These are phyloP conservation scores for Talaromyces sp. DNA, from an alignment of 2,329 filamentous ascomycete genomes.

Conservation along the genomic window DNA sequence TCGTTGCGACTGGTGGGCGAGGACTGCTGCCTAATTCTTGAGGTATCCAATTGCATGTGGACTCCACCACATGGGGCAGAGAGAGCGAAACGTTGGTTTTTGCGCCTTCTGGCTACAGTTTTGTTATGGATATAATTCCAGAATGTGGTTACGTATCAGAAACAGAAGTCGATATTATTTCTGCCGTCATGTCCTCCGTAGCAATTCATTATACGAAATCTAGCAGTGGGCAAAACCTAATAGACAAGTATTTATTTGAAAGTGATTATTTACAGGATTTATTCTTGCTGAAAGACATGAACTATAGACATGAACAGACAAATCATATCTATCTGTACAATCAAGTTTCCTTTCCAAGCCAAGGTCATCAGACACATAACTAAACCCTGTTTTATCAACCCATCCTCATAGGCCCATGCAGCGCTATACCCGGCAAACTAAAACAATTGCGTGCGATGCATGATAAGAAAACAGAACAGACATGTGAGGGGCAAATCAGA, in stretches of 20 bases:
- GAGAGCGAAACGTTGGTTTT: background rate
- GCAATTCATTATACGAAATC: too few species aligned
- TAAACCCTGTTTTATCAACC: background rate
- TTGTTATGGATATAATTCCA: background rate
- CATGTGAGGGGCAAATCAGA: conserved; percentile 6
- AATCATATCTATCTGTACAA: background rate
- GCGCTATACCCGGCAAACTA: conserved; percentile 1
- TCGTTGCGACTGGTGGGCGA: background rate
- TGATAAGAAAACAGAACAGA: background rate
- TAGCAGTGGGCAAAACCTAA: too few species aligned
- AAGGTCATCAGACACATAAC: background rate
- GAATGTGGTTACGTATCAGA: too few species aligned
- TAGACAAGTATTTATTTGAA: background rate
- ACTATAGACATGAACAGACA: background rate
- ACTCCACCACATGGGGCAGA: background rate
- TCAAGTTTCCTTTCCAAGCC: background rate
- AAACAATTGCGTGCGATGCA: conserved; percentile 7
- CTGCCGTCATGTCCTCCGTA: too few species aligned
- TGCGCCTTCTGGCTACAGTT: background rate
- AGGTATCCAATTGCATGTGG: background rate
- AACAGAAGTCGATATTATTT: too few species aligned
- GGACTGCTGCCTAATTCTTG: conserved; percentile 1
- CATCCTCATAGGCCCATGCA: conserved; percentile 12
- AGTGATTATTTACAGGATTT: background rate
- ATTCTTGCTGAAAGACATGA: background rate